Conservation (phyloP, 78 protist genomes). For the Dictyostelium capitatum region DNA sequence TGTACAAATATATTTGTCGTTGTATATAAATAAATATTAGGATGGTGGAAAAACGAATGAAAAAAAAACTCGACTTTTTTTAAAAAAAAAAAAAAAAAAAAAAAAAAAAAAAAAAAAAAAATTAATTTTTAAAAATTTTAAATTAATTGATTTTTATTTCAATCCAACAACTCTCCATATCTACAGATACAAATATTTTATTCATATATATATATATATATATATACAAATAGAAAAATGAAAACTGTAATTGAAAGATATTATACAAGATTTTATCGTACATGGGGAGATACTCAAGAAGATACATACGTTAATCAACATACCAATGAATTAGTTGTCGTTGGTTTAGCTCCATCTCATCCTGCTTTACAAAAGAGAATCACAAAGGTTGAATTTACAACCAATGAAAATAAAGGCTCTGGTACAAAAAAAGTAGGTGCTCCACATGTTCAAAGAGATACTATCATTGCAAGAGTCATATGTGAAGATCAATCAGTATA, state of each 20-base stretch:
- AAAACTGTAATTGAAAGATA: conserved; percentile 78
- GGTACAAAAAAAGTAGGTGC: conserved; percentile 59
- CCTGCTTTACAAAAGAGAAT: conserved; percentile 29
- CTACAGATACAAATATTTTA: too few relatives aligned
- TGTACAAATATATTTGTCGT: neutral
- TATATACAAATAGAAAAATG: conserved; percentile 21
- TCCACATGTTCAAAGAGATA: conserved; percentile 3
- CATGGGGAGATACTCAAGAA: neutral
- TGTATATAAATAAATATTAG: neutral
- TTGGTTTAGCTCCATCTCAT: conserved; percentile 69
- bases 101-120: neutral
- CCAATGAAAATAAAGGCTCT: neutral
- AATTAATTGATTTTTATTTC: too few relatives aligned
- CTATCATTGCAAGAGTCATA: neutral
- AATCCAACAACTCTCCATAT: too few relatives aligned
- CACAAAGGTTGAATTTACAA: conserved; percentile 12
- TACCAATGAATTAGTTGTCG: conserved; percentile 46
- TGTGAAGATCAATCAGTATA: conserved; percentile 22
- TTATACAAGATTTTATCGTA: conserved; percentile 38
- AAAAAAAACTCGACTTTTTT: neutral
- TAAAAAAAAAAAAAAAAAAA: neutral
- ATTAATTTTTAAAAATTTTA: neutral
- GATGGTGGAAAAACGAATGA: neutral
- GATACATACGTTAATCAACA: conserved; percentile 62
- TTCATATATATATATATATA: too few relatives aligned